phyloP scores from a whole-genome alignment of 2,329 filamentous ascomycete genomes.

The Fusarium setosum region DNA sequence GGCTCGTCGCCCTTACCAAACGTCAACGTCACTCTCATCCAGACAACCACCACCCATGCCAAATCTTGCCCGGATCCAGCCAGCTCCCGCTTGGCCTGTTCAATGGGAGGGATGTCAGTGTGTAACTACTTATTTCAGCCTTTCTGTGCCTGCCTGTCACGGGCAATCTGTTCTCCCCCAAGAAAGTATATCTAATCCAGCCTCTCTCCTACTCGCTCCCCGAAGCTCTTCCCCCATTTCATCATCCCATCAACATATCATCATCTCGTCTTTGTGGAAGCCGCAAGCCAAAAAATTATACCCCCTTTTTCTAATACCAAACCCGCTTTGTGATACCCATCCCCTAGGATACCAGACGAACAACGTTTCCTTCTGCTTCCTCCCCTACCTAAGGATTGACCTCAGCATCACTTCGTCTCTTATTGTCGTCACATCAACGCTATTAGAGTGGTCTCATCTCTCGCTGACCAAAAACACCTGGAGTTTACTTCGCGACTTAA shows the following conservation, averaged over 20 bases:
- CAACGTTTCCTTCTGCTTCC: constrained; percentile 19
- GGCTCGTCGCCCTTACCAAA: constrained; percentile 43
- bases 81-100: constrained; percentile 16
- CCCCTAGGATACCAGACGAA: constrained; percentile 33
- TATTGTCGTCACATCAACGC: not conserved
- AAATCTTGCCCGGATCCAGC: constrained; percentile 35
- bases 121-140: constrained; percentile 18
- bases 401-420: constrained; percentile 8
- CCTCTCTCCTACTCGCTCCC: constrained; percentile 16
- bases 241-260: constrained; percentile 22
- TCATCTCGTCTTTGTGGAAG: constrained; percentile 17
- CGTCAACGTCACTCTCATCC: constrained; percentile 51
- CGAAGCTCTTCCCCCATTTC: not conserved
- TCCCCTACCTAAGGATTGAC: constrained; percentile 9
- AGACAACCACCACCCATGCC: constrained; percentile 6
- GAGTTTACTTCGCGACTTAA: constrained; percentile 24
- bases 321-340: constrained; percentile 46
- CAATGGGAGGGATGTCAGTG: constrained; percentile 15
- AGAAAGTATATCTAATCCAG: constrained; percentile 43
- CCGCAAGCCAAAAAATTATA: constrained; percentile 27
- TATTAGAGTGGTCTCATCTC: constrained; percentile 8
- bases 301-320: constrained; percentile 34
- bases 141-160: constrained; percentile 32
- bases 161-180: too few species aligned
- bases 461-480: constrained; percentile 8